A percentile compares a stretch with the other conserved stretches of the same genome.
phyloP scores from a whole-genome alignment of 2,329 filamentous ascomycete genomes.

The Sarocladiaceae sp. region DNA sequence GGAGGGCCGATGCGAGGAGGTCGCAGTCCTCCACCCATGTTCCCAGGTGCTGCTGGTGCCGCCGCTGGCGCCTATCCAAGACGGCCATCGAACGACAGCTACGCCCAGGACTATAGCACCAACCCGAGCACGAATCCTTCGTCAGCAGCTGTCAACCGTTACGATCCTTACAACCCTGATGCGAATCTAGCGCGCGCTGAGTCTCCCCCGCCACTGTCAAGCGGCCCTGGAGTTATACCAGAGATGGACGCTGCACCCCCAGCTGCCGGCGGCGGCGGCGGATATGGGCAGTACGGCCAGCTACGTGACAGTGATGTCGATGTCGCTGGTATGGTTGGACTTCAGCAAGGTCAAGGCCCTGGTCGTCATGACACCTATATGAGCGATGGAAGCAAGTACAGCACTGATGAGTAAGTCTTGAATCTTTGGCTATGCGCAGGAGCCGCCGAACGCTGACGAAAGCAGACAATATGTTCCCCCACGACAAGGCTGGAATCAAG shows the following conservation, averaged over 20 bases:
- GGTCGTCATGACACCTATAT: conserved; percentile 43
- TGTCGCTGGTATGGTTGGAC: conserved; percentile 65
- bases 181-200: conserved; percentile 50
- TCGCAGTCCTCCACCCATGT: conserved; percentile 23
- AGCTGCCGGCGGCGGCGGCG: conserved; percentile 25
- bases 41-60: neutral
- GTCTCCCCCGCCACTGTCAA: conserved; percentile 55
- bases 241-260: conserved; percentile 63
- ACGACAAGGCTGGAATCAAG: conserved; percentile 49
- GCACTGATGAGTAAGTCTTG: conserved; percentile 56
- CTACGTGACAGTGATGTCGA: conserved; percentile 62
- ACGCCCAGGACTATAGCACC: conserved; percentile 24
- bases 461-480: conserved; percentile 47
- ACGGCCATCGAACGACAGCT: conserved; percentile 11
- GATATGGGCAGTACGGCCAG: conserved; percentile 39
- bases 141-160: conserved; percentile 24
- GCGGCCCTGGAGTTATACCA: neutral
- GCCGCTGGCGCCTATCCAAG: neutral
- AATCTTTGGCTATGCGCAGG: too few relatives aligned
- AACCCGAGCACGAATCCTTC: conserved; percentile 25
- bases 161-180: conserved; percentile 39
- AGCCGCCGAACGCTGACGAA: neutral
- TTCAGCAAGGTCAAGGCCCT: conserved; percentile 50
- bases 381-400: conserved; percentile 68
- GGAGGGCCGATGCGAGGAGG: conserved; percentile 23